These are phyloP conservation scores for Colletotrichum lupini DNA, from an alignment of 2,329 filamentous ascomycete genomes.

Conservation along the genomic window DNA sequence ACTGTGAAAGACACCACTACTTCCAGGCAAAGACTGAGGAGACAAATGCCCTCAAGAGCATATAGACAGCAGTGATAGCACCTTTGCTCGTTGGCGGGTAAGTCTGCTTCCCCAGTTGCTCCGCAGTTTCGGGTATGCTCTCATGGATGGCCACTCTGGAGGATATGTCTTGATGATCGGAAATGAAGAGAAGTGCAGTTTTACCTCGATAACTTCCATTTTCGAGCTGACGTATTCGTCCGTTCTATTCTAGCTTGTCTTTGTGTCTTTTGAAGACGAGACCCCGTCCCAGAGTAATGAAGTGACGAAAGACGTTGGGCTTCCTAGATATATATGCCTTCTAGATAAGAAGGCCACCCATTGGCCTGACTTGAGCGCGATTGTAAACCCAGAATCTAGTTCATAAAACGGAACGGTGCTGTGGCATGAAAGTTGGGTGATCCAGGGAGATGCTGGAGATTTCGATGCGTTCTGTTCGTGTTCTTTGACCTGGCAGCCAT, in stretches of 20 bases:
- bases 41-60: not conserved
- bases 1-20: not conserved
- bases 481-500: conserved; percentile 40
- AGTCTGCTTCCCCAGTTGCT: not conserved
- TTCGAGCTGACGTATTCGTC: too few relatives aligned
- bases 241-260: too few relatives aligned
- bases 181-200: too few relatives aligned
- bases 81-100: not conserved
- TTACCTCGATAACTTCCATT: too few relatives aligned
- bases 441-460: conserved; percentile 31
- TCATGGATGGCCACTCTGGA: not conserved
- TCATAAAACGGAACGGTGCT: conserved; percentile 26
- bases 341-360: conserved; percentile 23
- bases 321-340: too few relatives aligned
- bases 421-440: not conserved
- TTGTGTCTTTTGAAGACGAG: too few relatives aligned
- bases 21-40: not conserved
- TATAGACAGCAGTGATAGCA: not conserved
- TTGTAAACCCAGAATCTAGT: conserved; percentile 36
- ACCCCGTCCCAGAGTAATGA: too few relatives aligned
- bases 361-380: conserved; percentile 37
- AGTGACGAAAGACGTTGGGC: too few relatives aligned
- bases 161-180: too few relatives aligned
- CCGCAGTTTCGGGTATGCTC: not conserved
- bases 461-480: conserved; percentile 38